Evolutionary conservation across 164 flowering plant genomes (phyloP), one percentile per base, ranked within the genome.

Genomic region (Protea cynaroides): DNA sequence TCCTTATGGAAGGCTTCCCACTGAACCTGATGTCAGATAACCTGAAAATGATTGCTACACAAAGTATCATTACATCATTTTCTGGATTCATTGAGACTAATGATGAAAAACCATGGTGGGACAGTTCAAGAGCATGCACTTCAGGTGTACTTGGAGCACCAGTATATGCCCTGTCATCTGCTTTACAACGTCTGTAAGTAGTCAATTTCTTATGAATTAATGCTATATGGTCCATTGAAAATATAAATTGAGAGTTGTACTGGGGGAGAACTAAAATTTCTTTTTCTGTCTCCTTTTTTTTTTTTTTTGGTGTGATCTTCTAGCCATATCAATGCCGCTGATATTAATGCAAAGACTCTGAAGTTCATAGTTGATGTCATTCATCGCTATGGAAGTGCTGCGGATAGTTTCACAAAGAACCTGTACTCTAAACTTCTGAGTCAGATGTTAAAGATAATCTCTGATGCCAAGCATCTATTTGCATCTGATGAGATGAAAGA

Each of bases 1-100:
- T 94, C 75, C 84, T 94, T 46, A 64, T 79, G 81, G 99, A 94
- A 74, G 99, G 96, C 4, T 86, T 89, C 72, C 88, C 95, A 24
- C 69, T 89, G 25, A 73, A 83, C 66, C 72, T 75, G 22, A 78
- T 94, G 18, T 77, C 96, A 55, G 86, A 84, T 52, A 74, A 73
- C 61, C 64, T 81, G 66, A 80, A 74, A 79, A 75, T 34, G 25
- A 59, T 56, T 56, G 94, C 86, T 18, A 75, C 57, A 50, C 71
- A 80, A 63, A 80, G 71, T 68, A 71, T 87, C 7, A 53, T 84
- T 29, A 64, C 74, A 40, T 79, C 79, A 34, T 89, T 85, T 71
- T 64, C 72, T 68, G 65, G 63, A 54, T 86, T 84, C 69, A 69
- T 87, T 34, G 92, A 82, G 55, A 79, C 67, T 51, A 80, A 76